Conservation (phyloP, 495 filamentous ascomycete genomes). For the Parathielavia appendiculata region DNA sequence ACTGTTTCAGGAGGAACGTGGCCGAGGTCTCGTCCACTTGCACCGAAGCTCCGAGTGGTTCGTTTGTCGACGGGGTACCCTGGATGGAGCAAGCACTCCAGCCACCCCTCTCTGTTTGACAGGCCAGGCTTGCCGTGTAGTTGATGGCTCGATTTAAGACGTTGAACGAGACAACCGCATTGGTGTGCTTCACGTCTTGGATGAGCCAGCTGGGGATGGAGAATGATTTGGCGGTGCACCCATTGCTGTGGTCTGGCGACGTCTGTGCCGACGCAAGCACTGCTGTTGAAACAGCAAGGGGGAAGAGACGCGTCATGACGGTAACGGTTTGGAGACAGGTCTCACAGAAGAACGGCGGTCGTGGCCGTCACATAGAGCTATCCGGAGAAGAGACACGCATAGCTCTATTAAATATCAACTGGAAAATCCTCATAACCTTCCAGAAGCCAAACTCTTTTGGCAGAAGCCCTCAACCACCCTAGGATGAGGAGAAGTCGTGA, state of each 20-base stretch:
- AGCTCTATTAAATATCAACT: slow-evolving; percentile 1
- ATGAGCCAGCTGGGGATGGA: slow-evolving; percentile 26
- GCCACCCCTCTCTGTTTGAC: slow-evolving; percentile 11
- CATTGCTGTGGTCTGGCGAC: not conserved
- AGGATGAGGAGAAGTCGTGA: slow-evolving; percentile 11
- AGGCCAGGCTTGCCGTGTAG: slow-evolving; percentile 17
- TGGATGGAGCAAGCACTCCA: slow-evolving; percentile 9
- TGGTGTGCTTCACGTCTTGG: slow-evolving; percentile 4
- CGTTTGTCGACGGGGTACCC: not conserved
- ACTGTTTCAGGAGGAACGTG: slow-evolving; percentile 14
- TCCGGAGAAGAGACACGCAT: not conserved
- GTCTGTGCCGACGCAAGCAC: slow-evolving; percentile 15
- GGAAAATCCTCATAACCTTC: not conserved
- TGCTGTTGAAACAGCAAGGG: slow-evolving; percentile 5
- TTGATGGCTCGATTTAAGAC: slow-evolving; percentile 33
- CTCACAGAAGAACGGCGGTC: not conserved
- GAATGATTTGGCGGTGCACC: slow-evolving; percentile 26
- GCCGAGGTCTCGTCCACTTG: not conserved
- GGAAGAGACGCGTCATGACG: slow-evolving; percentile 5
- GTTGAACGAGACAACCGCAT: slow-evolving; percentile 20
- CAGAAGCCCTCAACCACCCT: not conserved
- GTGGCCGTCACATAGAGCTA: slow-evolving; percentile 1
- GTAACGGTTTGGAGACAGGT: not conserved
- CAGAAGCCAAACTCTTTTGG: not conserved
- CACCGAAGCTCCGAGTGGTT: not conserved